Percentiles rank a stretch among this genome's conserved stretches.
Conservation (phyloP, 768 basidiomycete species). For the Dendrothele bispora region DNA sequence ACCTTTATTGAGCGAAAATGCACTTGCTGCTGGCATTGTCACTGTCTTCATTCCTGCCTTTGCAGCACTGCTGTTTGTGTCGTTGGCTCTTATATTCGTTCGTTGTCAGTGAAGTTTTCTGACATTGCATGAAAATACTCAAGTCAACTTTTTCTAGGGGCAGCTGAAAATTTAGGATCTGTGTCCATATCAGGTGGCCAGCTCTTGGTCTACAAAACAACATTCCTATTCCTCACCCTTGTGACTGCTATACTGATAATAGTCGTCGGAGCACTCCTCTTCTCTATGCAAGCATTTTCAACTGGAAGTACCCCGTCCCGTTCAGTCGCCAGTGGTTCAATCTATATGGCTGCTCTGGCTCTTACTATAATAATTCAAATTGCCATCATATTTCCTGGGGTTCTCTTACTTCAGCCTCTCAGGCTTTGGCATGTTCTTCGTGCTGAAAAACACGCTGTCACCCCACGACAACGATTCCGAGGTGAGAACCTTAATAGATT, state of each 20-base stretch:
- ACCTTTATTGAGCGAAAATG: conserved; percentile 47
- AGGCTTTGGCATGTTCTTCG: conserved; percentile 56
- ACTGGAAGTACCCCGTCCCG: conserved; percentile 25
- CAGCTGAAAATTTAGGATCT: conserved; percentile 52
- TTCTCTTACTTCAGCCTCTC: conserved; percentile 71
- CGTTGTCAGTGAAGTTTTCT: conserved; percentile 46
- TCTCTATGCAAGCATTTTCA: conserved; percentile 60
- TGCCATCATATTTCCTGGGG: conserved; percentile 68
- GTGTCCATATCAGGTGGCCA: conserved; percentile 65
- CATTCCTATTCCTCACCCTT: conserved; percentile 56
- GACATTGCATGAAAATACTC: conserved; percentile 7
- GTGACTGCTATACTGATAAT: conserved; percentile 63
- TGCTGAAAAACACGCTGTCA: conserved; percentile 59
- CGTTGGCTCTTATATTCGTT: conserved; percentile 50
- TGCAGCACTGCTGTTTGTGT: conserved; percentile 56
- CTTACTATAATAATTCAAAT: conserved; percentile 59
- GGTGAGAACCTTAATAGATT: conserved; percentile 54
- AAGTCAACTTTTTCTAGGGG: conserved; percentile 35
- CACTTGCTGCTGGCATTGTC: conserved; percentile 60
- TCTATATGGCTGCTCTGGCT: conserved; percentile 67
- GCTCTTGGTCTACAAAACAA: conserved; percentile 59
- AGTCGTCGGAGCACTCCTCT: conserved; percentile 68
- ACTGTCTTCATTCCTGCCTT: conserved; percentile 70
- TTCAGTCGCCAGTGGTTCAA: conserved; percentile 64
- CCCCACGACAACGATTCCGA: conserved; percentile 78